Conservation (phyloP, 2,329 filamentous ascomycete genomes). For the Paracoccidioides brasiliensis region DNA sequence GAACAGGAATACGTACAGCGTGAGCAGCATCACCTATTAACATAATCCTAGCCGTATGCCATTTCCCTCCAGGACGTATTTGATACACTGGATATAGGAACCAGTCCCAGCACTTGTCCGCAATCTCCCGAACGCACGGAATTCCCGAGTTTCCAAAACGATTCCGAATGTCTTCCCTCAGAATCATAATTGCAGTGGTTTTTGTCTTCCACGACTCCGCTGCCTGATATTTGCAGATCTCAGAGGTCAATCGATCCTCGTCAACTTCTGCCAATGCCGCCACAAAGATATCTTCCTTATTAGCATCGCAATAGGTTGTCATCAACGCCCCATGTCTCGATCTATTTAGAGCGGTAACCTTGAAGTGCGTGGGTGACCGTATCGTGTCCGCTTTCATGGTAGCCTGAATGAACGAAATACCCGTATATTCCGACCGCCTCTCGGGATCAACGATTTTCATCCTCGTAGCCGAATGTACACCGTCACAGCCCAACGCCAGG, state of each 20-base stretch:
- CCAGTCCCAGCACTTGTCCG: constrained; percentile 25
- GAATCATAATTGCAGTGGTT: constrained; percentile 21
- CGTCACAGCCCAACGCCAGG: constrained; percentile 29
- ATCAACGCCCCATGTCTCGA: constrained; percentile 29
- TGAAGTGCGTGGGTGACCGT: constrained; percentile 23
- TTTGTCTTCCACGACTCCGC: constrained; percentile 18
- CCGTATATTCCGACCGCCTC: constrained; percentile 27
- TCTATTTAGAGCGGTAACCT: constrained; percentile 27
- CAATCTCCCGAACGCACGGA: constrained; percentile 26
- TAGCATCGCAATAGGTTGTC: constrained; percentile 27
- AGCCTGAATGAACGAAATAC: constrained; percentile 29
- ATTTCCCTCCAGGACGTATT: constrained; percentile 25
- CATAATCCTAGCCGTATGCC: constrained; percentile 29
- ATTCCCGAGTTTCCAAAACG: constrained; percentile 26
- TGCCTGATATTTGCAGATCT: constrained; percentile 7
- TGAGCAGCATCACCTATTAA: constrained; percentile 37
- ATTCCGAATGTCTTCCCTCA: constrained; percentile 24
- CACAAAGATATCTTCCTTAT: constrained; percentile 26
- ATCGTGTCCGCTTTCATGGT: constrained; percentile 17
- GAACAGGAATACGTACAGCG: constrained; percentile 23
- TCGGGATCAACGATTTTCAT: constrained; percentile 26
- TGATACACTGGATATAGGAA: constrained; percentile 35
- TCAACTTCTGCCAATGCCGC: constrained; percentile 28
- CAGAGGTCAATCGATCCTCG: constrained; percentile 18
- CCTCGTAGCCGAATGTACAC: constrained; percentile 29